A percentile compares a stretch with the other conserved stretches of the same genome.
Conservation (phyloP, 176 grass and related monocot genomes). For the Zoysia japonica region DNA sequence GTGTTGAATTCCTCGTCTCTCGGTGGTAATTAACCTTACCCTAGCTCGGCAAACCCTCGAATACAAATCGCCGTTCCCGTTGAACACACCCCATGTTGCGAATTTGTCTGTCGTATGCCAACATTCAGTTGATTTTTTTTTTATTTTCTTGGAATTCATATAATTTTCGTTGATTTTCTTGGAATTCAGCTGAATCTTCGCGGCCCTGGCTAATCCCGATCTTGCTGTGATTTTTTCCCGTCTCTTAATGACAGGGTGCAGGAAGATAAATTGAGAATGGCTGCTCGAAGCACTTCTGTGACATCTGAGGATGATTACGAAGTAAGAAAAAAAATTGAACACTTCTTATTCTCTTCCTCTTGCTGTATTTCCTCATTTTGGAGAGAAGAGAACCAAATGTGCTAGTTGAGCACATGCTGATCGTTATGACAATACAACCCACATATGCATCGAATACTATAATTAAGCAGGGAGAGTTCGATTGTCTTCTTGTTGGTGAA, state of each 20-base stretch:
- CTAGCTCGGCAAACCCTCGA: neutral
- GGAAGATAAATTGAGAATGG: constrained; percentile 43
- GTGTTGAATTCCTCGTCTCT: neutral
- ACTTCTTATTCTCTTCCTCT: neutral
- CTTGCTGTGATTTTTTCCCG: neutral
- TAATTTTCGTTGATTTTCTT: no score
- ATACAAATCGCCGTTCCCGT: neutral
- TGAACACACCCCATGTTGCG: neutral
- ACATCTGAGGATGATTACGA: no score
- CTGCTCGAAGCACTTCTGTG: no score
- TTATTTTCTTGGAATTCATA: neutral
- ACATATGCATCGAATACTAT: no score
- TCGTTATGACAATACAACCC: no score
- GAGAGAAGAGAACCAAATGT: no score
- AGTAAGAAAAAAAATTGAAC: neutral
- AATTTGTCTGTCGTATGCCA: neutral
- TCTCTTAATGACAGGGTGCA: neutral
- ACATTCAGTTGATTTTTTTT: neutral
- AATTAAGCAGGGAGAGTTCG: neutral
- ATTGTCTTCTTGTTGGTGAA: neutral
- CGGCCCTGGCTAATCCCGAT: neutral
- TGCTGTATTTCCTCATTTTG: neutral
- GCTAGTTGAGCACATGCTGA: no score
- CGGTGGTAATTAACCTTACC: neutral
- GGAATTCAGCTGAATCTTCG: neutral